These are phyloP conservation scores for Entomortierella lignicola DNA, from an alignment of 192 early-diverging fungal genomes.

Conservation along the genomic window DNA sequence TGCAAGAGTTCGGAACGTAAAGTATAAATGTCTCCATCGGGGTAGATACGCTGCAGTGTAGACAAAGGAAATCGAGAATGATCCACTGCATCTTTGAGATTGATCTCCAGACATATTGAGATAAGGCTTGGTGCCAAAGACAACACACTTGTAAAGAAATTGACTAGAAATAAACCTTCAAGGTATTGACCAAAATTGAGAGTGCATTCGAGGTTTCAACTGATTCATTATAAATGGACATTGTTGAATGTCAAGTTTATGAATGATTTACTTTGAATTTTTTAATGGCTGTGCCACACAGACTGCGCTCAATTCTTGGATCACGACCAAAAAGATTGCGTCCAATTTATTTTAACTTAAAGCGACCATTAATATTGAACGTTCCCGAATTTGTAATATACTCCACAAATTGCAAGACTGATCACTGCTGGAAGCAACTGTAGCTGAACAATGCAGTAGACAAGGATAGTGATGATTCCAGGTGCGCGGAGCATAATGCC, in stretches of 20 bases:
- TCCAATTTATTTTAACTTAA: too few species aligned
- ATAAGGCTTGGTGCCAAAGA: not conserved
- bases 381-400: conserved; percentile 63
- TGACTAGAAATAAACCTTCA: not conserved
- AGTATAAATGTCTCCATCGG: not conserved
- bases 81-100: not conserved
- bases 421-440: conserved; percentile 59
- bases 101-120: not conserved
- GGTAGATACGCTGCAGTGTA: not conserved
- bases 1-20: not conserved
- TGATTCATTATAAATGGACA: too few species aligned
- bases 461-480: conserved; percentile 76
- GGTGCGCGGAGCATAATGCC: conserved; percentile 79
- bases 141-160: not conserved
- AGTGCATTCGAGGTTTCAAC: too few species aligned
- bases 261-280: too few species aligned
- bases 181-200: not conserved
- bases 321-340: too few species aligned
- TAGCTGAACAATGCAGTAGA: conserved; percentile 68
- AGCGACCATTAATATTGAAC: conserved; percentile 16
- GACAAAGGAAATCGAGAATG: not conserved
- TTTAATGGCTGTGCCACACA: too few species aligned
- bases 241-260: too few species aligned
- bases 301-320: too few species aligned
- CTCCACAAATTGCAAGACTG: conserved; percentile 52